Conservation (phyloP, 148 eudicot genomes). For the Hydrangea macrophylla region DNA sequence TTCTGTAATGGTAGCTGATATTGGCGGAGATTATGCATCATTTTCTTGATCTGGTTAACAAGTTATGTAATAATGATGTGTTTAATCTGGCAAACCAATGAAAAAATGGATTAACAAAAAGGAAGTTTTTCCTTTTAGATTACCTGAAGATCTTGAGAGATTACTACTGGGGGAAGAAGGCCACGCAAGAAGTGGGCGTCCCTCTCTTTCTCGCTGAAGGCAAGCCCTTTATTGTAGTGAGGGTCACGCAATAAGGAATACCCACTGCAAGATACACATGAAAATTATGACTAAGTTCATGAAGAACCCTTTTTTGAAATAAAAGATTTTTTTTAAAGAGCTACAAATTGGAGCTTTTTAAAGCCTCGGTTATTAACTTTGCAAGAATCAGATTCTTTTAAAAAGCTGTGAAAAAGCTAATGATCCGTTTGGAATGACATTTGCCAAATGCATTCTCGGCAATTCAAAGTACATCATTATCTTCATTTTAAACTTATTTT, state of each 20-base stretch:
- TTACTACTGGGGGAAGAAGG: slow-evolving; percentile 85
- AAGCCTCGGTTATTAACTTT: too few species aligned
- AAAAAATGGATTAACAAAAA: too few species aligned
- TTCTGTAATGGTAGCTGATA: slow-evolving; percentile 88
- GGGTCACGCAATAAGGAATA: slow-evolving; percentile 92
- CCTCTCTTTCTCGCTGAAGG: slow-evolving; percentile 84
- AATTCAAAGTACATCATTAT: too few species aligned
- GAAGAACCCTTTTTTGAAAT: too few species aligned
- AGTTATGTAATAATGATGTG: too few species aligned
- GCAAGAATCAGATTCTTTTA: too few species aligned
- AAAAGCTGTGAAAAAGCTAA: too few species aligned
- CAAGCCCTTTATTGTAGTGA: slow-evolving; percentile 89
- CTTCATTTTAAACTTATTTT: too few species aligned
- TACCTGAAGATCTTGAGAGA: slow-evolving; percentile 83
- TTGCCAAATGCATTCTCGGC: too few species aligned
- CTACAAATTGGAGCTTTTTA: too few species aligned
- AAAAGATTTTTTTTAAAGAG: too few species aligned
- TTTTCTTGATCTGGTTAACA: slow-evolving; percentile 65
- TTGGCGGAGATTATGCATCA: slow-evolving; percentile 83
- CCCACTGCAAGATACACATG: slow-evolving; percentile 55
- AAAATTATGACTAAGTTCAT: neutral
- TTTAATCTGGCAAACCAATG: neutral
- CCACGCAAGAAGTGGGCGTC: slow-evolving; percentile 92
- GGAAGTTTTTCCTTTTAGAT: neutral
- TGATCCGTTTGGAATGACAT: too few species aligned